phyloP scores from a whole-genome alignment of 177 flowering plant species.

The Vitis hybrid region DNA sequence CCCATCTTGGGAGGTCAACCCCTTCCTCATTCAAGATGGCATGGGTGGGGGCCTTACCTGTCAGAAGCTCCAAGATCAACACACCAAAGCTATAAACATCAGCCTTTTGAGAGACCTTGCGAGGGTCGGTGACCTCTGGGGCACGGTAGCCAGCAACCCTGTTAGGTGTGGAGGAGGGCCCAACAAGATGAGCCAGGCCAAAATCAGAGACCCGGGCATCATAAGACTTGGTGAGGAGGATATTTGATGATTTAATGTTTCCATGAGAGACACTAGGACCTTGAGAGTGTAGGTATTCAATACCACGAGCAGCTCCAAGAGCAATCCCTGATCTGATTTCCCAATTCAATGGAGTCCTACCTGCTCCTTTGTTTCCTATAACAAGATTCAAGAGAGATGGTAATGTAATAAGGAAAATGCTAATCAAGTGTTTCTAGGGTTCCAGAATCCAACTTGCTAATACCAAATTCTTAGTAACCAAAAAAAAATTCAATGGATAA shows the following conservation, averaged over 20 bases:
- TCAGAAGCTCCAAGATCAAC: conserved; percentile 50
- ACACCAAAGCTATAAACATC: conserved; percentile 69
- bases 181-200: conserved; percentile 52
- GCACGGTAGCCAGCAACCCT: conserved; percentile 52
- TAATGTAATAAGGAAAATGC: background rate
- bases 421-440: background rate
- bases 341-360: conserved; percentile 58
- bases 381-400: background rate
- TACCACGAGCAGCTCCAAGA: conserved; percentile 57
- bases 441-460: background rate
- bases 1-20: conserved; percentile 56
- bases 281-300: conserved; percentile 52
- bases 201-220: conserved; percentile 60
- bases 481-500: too few species aligned
- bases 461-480: too few species aligned
- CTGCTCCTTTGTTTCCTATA: conserved; percentile 52
- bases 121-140: conserved; percentile 54
- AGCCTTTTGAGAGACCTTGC: conserved; percentile 47
- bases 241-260: conserved; percentile 65
- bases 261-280: conserved; percentile 53
- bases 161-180: conserved; percentile 40
- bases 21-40: conserved; percentile 52
- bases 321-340: conserved; percentile 54
- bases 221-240: conserved; percentile 46
- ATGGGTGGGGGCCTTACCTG: conserved; percentile 56